Base-by-base conservation (phyloP, 2,329 filamentous ascomycete genomes). In the Colletotrichum limetticola region DNA sequence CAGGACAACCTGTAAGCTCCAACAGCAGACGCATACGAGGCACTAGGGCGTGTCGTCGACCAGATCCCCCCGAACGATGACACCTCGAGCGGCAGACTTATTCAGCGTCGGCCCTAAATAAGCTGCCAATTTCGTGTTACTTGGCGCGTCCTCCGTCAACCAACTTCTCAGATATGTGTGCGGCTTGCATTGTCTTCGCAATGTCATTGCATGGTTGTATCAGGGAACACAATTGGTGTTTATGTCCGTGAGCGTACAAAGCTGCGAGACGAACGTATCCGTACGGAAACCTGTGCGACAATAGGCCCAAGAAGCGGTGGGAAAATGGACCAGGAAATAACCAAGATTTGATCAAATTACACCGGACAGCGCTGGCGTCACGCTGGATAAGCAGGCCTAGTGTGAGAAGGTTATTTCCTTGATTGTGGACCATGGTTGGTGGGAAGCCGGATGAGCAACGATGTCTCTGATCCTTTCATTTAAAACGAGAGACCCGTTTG, bases 401-500 rank as follows among this genome's bases (percentile, higher is more conserved):
- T 65, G 46, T 65, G 66, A 57, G 70, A 72, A 72, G 70, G 60
- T 72, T 72, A 60, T 61, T 72, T 72, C 66, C 66, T 52, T 70
- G 59, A 52, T 70, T 56, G 70, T 30, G 42, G 59, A 49, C 66
- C 56, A 28, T 70, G 70, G 70, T 70, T 70, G 70, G 66, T 72
- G 60, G 55, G 60, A 70, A 65, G 56, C 60, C 46, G 70, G 60
- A 55, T 52, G 56, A 37, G 60, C 66, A 64, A 55, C 59, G 26
- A 65, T 26, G 66, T 56, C 60, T 66, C 56, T 49, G 70, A 72
- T 56, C 70, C 70, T 72, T 72, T 72, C 70, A 72, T 72, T 72
- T 72, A 61, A 72, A 69, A 72, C 56, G 42, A 65, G 56, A 56
- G 66, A 57, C 66, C 66, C 66, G 60, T 70, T 72, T 65, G 60